Evolutionary conservation across 2,329 filamentous ascomycete species (phyloP), one percentile per base, ranked within the genome.

Genomic region (Cladosporium oxysporum): DNA sequence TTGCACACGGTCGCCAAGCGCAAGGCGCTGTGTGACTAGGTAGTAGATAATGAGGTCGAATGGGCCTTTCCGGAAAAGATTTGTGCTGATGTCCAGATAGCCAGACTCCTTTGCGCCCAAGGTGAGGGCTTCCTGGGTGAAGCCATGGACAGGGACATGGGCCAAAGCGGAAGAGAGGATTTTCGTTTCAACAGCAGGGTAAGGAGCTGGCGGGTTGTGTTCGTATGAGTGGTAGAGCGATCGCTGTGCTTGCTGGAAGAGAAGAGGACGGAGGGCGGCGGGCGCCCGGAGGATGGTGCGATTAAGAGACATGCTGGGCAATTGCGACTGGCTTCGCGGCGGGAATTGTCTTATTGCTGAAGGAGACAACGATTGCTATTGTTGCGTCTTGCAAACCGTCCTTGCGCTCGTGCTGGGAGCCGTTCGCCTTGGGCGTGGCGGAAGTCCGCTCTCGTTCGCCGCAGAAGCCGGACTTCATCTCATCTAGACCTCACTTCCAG

Each of bases 41-140:
- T 96, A 90, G 76, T 90, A 96, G 44, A 86, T 85, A 71, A 98
- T 88, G 31, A 99, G 84, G 72, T 91, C 90, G 79, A 96, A 96
- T 26, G 89, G 86, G 8, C 91, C 92, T 50, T 89, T 85, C 0
- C 92, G 88, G 65, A 99, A 88, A 23, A 97, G 82, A 74, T 92
- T 93, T 11, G 91, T 88, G 66, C 91, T 93, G 66, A 94, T 92
- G 75, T 95, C 91, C 62, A 92, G 88, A 77, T 94, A 97, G 53
- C 93, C 93, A 21, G 89, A 88, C 74, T 97, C 92, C 73, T 88
- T 88, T 67, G 92, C 92, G 68, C 94, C 95, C 26, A 91, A 85
- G 52, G 87, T 85, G 11, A 99, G 84, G 0, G 93, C 83, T 23
- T 86, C 83, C 58, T 84, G 81, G 0, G 92, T 91, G 83, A 98